Evolutionary conservation across 2,329 filamentous ascomycete genomes (phyloP), one percentile per base, ranked within the genome.

Genomic region (Hymenoscyphus infarciens): DNA sequence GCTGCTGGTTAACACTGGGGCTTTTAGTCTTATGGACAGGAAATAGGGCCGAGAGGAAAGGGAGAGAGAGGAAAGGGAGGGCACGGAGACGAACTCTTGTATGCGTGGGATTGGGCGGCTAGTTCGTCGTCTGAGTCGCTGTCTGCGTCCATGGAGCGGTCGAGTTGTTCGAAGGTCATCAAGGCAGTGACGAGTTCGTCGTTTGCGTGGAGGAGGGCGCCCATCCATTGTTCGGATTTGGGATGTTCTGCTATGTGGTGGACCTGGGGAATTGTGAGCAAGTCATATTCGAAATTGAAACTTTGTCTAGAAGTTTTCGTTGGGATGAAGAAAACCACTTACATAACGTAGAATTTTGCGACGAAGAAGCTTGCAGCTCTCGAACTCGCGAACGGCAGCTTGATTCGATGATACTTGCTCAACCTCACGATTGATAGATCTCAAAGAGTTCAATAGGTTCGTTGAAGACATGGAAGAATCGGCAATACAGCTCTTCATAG

Each of bases 151-250:
- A 94, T 90, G 56, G 90, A 92, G 64, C 88, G 87, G 74, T 99
- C 94, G 66, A 98, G 85, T 70, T 97, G 91, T 76, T 98, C 94
- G 73, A 92, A 99, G 0, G 92, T 90, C 85, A 96, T 97, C 62
- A 99, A 82, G 1, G 93, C 92, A 65, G 89, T 89, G 49, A 98
- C 91, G n/a, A 99, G 87, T 76, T 96, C 91, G 71, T 99, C 95
- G 71, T 99, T 98, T 67, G 94, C 93, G 71, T 95, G 91, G 19
- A 99, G 87, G 4, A 99, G 82, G 64, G 91, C 88, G 52, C 94
- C 95, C 8, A 99, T 87, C 82, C 90, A 97, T 72, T 98, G 88
- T 72, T 98, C 94, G 8, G 87, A 88, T 74, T 97, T 49, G 7
- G 42, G 42, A 5, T 49, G 42, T 25, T 49, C 91, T 27, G 52